Conservation (phyloP, 2,329 filamentous ascomycete genomes). For the Orbilia javanica region DNA sequence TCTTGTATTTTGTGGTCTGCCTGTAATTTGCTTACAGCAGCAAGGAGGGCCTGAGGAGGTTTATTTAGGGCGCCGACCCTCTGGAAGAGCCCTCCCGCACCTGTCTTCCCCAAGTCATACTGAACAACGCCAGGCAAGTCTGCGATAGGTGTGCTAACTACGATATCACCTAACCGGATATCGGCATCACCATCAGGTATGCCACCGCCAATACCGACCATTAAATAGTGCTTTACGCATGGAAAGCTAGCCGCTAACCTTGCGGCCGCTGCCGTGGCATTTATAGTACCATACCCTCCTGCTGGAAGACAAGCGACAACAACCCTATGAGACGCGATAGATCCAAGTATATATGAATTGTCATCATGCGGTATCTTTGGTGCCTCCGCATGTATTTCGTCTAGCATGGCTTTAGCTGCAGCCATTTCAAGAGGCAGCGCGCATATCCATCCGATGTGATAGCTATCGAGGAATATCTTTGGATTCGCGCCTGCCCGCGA, state of each 20-base stretch:
- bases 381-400: neutral
- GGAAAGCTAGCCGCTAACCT: conserved; percentile 16
- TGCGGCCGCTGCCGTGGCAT: neutral
- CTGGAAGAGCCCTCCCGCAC: neutral
- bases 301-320: conserved; percentile 26
- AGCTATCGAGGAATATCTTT: neutral
- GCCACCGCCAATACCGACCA: conserved; percentile 44
- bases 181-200: neutral
- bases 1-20: neutral
- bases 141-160: conserved; percentile 14
- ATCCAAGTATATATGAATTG: conserved; percentile 29
- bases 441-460: conserved; percentile 37
- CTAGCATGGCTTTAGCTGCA: conserved; percentile 27
- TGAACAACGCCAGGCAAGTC: conserved; percentile 4
- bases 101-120: conserved; percentile 33
- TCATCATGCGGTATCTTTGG: conserved; percentile 12
- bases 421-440: conserved; percentile 27
- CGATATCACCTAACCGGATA: conserved; percentile 43
- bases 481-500: too few relatives aligned
- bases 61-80: conserved; percentile 7
- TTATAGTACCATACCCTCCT: conserved; percentile 5
- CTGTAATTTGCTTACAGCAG: conserved; percentile 7
- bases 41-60: neutral
- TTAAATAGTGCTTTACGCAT: conserved; percentile 4
- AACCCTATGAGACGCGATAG: conserved; percentile 23